Base-by-base conservation (phyloP, 2,329 filamentous ascomycete genomes). In the Colletotrichum sansevieriae region DNA sequence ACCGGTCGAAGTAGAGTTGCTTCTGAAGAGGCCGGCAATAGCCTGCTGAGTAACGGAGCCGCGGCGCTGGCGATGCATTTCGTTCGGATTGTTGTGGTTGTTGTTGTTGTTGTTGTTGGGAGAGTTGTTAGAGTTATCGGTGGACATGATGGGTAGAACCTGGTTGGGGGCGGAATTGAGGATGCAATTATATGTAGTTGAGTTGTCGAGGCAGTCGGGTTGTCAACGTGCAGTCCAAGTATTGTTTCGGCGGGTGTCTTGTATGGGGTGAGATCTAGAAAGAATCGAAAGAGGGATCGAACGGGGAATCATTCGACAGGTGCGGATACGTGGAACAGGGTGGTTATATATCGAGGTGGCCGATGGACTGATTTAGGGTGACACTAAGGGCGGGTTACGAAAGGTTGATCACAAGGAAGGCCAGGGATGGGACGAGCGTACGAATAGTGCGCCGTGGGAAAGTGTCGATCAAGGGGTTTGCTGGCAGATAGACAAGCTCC, bases 21-120 rank as follows among this genome's bases (percentile, higher is more conserved):
- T 85, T 72, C 88, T 83, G 77, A 90, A 91, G 68, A 91, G 83
- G 75, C 82, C 87, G 71, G 84, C 84, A 71, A 89, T 81, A 63
- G 87, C 84, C 65, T 86, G 83, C 62, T 87, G 84, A 39, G 85
- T 86, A 75, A 89, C 83, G 70, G 87, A 89, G 72, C 85, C 83
- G 73, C 87, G 85, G 74, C 86, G 85, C 70, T 84, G 78, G 74
- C 72, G 76, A 57, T 71, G 63, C 70, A 71, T 71, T 22, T 71
- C 70, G 70, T 70, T 71, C 54, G 68, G 64, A 35, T 43, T 60
- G 68, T 55, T 65, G 46, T 52, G 43, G 46, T 54, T 65, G 43
- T 47, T 65, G 43, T 47, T 65, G 29, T 52, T 49, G 46, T 54
- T 65, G 43, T 47, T 65, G 43, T 47, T 65, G 29, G 49, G 12